Evolutionary conservation across 768 basidiomycete species (phyloP).

Genomic region (Xanthoconium purpureum): DNA sequence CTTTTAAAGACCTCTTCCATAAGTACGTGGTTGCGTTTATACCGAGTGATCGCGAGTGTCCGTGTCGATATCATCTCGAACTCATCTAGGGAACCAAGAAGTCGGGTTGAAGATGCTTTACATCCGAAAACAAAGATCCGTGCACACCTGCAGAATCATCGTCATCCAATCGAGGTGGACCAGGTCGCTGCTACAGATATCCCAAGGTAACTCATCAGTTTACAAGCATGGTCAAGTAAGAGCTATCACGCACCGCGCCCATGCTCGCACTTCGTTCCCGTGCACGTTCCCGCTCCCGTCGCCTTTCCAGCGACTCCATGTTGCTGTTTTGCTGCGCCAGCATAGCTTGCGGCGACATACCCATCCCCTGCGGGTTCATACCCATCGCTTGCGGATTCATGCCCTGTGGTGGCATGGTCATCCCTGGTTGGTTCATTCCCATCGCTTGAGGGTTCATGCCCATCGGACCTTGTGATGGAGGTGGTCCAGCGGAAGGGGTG

Average conservation of each 20-base stretch:
- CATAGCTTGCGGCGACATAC: slow-evolving; percentile 53
- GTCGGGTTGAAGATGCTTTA: neutral
- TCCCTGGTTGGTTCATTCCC: slow-evolving; percentile 24
- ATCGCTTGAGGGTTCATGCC: slow-evolving; percentile 25
- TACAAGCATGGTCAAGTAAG: neutral
- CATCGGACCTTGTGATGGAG: slow-evolving; percentile 29
- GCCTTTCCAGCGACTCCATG: slow-evolving; percentile 70
- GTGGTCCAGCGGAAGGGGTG: slow-evolving; percentile 31
- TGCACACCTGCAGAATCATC: slow-evolving; percentile 66
- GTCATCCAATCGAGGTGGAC: slow-evolving; percentile 40
- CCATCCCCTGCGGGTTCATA: slow-evolving; percentile 21
- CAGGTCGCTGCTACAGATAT: slow-evolving; percentile 28
- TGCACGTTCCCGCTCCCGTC: slow-evolving; percentile 56
- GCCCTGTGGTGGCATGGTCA: slow-evolving; percentile 25
- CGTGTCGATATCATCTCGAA: slow-evolving; percentile 69
- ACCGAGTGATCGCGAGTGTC: slow-evolving; percentile 67
- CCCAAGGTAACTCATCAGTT: neutral
- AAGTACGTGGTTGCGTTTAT: slow-evolving; percentile 76
- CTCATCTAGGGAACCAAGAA: slow-evolving; percentile 45
- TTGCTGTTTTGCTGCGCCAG: slow-evolving; percentile 68
- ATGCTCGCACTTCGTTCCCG: slow-evolving; percentile 45
- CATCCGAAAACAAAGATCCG: neutral
- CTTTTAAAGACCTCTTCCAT: slow-evolving; percentile 81
- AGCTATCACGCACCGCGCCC: slow-evolving; percentile 34
- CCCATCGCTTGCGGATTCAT: slow-evolving; percentile 26